These are phyloP conservation scores for Xylaria polymorpha DNA, from an alignment of 2,329 filamentous ascomycete genomes.

Conservation along the genomic window DNA sequence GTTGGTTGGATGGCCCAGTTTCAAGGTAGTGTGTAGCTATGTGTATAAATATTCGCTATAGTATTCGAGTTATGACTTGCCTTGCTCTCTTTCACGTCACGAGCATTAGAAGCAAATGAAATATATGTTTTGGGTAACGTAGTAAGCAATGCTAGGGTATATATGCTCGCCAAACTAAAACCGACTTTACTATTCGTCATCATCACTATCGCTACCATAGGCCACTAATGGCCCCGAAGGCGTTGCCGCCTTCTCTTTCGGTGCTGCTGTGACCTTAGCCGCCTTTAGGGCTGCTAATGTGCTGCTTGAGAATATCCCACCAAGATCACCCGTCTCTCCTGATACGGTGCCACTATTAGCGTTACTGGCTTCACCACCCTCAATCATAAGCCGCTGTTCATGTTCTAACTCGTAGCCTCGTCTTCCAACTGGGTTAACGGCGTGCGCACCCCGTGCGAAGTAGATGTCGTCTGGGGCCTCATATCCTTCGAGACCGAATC, in stretches of 20 bases:
- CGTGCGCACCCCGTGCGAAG: conserved; percentile 82
- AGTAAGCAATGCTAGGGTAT: conserved; percentile 22
- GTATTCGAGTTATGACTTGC: conserved; percentile 1
- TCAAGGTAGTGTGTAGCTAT: neutral
- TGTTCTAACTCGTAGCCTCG: conserved; percentile 72
- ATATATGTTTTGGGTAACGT: neutral
- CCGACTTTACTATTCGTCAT: conserved; percentile 45
- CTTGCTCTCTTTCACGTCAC: conserved; percentile 3
- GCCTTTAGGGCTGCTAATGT: conserved; percentile 82
- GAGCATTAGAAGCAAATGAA: neutral
- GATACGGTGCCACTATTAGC: conserved; percentile 55
- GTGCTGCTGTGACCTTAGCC: conserved; percentile 64
- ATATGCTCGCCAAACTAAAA: conserved; percentile 14
- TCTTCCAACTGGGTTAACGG: conserved; percentile 69
- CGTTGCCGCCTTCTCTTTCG: conserved; percentile 64
- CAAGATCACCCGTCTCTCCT: conserved; percentile 55
- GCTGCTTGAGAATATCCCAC: conserved; percentile 82
- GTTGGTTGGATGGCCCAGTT: neutral
- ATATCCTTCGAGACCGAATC: conserved; percentile 89
- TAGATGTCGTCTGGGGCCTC: conserved; percentile 95
- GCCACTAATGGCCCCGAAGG: conserved; percentile 80
- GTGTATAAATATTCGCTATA: neutral
- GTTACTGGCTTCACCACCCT: conserved; percentile 63
- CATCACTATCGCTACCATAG: conserved; percentile 92
- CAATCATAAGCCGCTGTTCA: conserved; percentile 68